These are phyloP conservation scores for Ceratobasidium papillatum DNA, from an alignment of 1,284 basidiomycete species.

Conservation along the genomic window DNA sequence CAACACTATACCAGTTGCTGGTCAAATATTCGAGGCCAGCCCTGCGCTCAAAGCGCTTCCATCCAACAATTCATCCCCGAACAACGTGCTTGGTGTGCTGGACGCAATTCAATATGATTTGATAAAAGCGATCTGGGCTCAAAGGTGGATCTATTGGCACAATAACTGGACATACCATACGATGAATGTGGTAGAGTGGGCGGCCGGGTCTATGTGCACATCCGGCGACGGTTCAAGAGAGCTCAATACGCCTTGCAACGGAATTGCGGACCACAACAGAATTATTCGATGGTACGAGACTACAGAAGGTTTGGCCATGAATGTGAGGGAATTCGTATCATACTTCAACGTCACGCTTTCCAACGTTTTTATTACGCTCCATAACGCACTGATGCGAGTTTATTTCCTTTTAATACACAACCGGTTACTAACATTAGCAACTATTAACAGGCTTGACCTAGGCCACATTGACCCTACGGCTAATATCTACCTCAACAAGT, in stretches of 20 bases:
- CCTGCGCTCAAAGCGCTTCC: not conserved
- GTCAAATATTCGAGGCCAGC: not conserved
- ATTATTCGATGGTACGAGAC: not conserved
- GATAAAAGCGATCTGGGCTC: not conserved
- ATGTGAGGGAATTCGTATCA: not conserved
- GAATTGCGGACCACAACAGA: not conserved
- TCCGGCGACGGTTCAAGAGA: not conserved
- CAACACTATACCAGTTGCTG: constrained; percentile 5
- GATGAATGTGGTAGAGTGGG: constrained; percentile 12
- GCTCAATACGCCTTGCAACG: not conserved
- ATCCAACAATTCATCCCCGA: not conserved
- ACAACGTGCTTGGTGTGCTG: constrained; percentile 7
- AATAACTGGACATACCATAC: not conserved
- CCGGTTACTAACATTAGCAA: not conserved
- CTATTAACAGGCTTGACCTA: constrained; percentile 13
- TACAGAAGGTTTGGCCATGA: not conserved
- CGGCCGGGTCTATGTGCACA: not conserved
- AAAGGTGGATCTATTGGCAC: not conserved
- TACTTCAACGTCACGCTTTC: not conserved
- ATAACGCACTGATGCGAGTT: constrained; percentile 9
- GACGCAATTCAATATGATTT: constrained; percentile 9
- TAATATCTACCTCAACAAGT: constrained; percentile 28
- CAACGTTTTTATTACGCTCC: constrained; percentile 5
- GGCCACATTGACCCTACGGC: not conserved
- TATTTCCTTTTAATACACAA: not conserved